These are phyloP conservation scores for Botryotinia narcissicola DNA, from an alignment of 2,329 filamentous ascomycete genomes.

Conservation along the genomic window DNA sequence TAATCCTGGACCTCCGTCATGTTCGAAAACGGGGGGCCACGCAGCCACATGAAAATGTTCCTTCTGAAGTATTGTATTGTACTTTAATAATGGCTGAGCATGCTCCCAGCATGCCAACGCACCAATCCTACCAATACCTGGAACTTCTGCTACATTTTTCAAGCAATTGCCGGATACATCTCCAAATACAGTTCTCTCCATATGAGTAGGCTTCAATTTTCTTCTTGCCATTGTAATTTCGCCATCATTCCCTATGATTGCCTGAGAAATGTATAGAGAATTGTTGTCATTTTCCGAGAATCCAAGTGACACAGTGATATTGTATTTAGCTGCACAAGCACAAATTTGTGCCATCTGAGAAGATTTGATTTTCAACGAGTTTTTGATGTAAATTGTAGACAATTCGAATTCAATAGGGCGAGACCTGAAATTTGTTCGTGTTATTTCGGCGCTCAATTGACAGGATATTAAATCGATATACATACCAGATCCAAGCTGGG, in stretches of 20 bases:
- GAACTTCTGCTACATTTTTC: conserved; percentile 49
- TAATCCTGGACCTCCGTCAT: conserved; percentile 42
- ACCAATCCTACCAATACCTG: conserved; percentile 48
- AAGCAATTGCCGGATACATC: conserved; percentile 56
- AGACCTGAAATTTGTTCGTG: not conserved
- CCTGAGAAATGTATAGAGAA: conserved; percentile 47
- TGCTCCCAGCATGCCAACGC: conserved; percentile 51
- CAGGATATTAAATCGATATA: not conserved
- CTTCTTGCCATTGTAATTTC: conserved; percentile 45
- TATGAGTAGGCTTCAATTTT: conserved; percentile 46
- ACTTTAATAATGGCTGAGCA: conserved; percentile 55
- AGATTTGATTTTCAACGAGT: conserved; percentile 41
- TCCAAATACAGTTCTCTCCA: conserved; percentile 49
- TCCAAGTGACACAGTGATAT: conserved; percentile 47
- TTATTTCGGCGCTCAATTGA: not conserved
- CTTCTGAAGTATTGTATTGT: conserved; percentile 46
- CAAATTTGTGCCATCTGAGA: conserved; percentile 45
- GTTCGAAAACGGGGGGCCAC: conserved; percentile 52
- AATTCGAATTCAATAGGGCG: not conserved
- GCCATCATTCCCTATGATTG: conserved; percentile 49
- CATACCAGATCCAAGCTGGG: conserved; percentile 10
- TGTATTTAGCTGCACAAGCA: conserved; percentile 45
- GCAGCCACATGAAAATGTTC: conserved; percentile 55
- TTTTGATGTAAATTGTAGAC: conserved; percentile 2
- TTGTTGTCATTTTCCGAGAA: conserved; percentile 47